Base-by-base conservation (phyloP, 106 monocot species). In the Dendrobium catenatum region DNA sequence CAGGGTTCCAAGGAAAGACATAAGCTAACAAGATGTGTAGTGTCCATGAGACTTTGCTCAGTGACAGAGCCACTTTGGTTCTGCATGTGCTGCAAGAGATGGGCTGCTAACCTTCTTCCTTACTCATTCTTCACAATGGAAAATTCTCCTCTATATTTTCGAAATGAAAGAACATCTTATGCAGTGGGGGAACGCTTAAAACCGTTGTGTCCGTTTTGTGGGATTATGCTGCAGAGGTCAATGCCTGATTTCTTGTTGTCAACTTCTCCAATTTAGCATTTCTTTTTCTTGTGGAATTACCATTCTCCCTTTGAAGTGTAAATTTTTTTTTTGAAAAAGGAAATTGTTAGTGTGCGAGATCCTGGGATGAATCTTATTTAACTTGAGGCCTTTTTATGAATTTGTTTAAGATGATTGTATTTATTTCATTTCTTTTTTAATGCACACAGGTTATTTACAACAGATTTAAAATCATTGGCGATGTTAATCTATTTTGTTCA, bases 151-250 rank as follows among this genome's bases (percentile, higher is more conserved):
- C 43, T 85, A 27, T 82, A 84, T 41, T 80, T 44, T 58, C 55
- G 66, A 10, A 43, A 68, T 68, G 79, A 29, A 24, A 56, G 61
- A 5, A 51, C 40, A 48, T 41, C 43, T 18, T 68, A 72, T 44
- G 49, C 51, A 27, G 54, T n/a, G 0, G 27, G 46, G 13, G 64
- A 55, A 43, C 40, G 17, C 2, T 13, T 44, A 20, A 49, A 77
- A 56, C 87, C 98, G 0, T 82, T 84, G 49, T 98, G 97, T 42
- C 89, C 89, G 0, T 98, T 91, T 33, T 98, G 97, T 80, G 97
- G 97, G 70, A 85, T 98, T 73, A 29, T 95, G 77, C 49, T 95
- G 31, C 87, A 91, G 67, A 91, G 91, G 81, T 42, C 72, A 4
- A 24, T 87, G 79, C 93, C 91, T 0, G 88, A 91, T 6, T 93